Evolutionary conservation across 129 eudicot species (phyloP).

Genomic region (Escallonia herrerae): DNA sequence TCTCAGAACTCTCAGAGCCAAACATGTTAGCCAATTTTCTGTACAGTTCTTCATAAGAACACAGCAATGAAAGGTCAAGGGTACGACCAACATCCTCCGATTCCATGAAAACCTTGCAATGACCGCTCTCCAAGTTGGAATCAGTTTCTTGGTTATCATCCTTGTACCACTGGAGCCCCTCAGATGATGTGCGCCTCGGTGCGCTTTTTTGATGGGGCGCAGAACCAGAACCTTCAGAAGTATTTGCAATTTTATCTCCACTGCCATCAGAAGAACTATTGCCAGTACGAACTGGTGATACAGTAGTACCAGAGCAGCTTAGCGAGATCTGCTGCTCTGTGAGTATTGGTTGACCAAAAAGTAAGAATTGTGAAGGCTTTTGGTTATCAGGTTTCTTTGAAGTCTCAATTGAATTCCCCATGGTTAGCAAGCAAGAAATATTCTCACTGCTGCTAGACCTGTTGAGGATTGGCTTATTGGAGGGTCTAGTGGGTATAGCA

Average conservation of each 20-base stretch:
- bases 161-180: slow-evolving; percentile 17
- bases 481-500: slow-evolving; percentile 21
- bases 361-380: slow-evolving; percentile 51
- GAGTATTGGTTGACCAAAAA: slow-evolving; percentile 78
- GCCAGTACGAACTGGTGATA: slow-evolving; percentile 19
- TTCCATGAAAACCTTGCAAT: slow-evolving; percentile 90
- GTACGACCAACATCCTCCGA: slow-evolving; percentile 92
- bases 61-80: slow-evolving; percentile 61
- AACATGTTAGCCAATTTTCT: slow-evolving; percentile 59
- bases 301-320: slow-evolving; percentile 31
- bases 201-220: slow-evolving; percentile 12
- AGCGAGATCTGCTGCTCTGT: slow-evolving; percentile 70
- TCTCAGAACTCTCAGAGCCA: slow-evolving; percentile 38
- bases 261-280: slow-evolving; percentile 38
- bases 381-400: slow-evolving; percentile 35
- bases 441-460: slow-evolving; percentile 42
- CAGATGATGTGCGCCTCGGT: slow-evolving; percentile 23
- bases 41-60: slow-evolving; percentile 70
- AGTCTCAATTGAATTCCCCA: slow-evolving; percentile 42
- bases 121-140: slow-evolving; percentile 47
- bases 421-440: slow-evolving; percentile 72
- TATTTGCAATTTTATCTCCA: slow-evolving; percentile 24
- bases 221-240: slow-evolving; percentile 42
- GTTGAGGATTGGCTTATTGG: slow-evolving; percentile 20
- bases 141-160: slow-evolving; percentile 24